phyloP scores from a whole-genome alignment of 116 monocot species.

The Thalassia testudinum region DNA sequence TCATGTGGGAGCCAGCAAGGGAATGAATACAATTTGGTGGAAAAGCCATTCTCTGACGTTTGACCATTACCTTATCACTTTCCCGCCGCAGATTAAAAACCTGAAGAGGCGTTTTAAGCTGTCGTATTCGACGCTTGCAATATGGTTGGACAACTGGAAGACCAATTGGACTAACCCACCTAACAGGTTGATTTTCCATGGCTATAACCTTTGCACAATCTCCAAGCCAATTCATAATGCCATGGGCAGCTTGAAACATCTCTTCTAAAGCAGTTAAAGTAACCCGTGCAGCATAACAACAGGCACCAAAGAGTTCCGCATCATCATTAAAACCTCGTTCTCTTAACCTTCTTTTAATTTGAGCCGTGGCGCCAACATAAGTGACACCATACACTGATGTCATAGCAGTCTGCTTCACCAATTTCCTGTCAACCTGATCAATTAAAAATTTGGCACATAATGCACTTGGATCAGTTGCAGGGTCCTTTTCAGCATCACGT shows the following conservation, averaged over 20 bases:
- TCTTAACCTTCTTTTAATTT: constrained; percentile 80
- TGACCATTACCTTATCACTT: constrained; percentile 80
- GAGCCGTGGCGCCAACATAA: constrained; percentile 89
- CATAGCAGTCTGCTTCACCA: constrained; percentile 98
- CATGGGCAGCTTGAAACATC: constrained; percentile 88
- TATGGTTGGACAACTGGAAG: constrained; percentile 96
- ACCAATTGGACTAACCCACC: constrained; percentile 82
- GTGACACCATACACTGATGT: constrained; percentile 99
- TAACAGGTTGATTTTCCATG: constrained; percentile 67
- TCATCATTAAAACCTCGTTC: constrained; percentile 57
- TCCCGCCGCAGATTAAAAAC: constrained; percentile 68
- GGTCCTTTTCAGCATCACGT: too few species aligned
- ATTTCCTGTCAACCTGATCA: constrained; percentile 57
- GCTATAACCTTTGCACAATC: constrained; percentile 98
- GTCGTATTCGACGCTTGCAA: constrained; percentile 30
- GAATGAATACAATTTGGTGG: constrained; percentile 96
- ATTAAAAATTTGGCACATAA: too few species aligned
- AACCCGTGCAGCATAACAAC: constrained; percentile 85
- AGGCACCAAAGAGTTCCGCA: constrained; percentile 39
- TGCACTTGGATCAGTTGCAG: too few species aligned
- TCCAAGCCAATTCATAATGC: constrained; percentile 92
- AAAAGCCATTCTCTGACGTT: constrained; percentile 84
- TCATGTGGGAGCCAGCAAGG: constrained; percentile 95
- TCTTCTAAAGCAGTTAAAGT: constrained; percentile 72
- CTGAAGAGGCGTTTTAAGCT: constrained; percentile 88